Percentiles rank a stretch among this genome's conserved stretches.
Evolutionary conservation across 371 early-diverging fungal genomes (phyloP).

Genomic region (Umbelopsis sp.): DNA sequence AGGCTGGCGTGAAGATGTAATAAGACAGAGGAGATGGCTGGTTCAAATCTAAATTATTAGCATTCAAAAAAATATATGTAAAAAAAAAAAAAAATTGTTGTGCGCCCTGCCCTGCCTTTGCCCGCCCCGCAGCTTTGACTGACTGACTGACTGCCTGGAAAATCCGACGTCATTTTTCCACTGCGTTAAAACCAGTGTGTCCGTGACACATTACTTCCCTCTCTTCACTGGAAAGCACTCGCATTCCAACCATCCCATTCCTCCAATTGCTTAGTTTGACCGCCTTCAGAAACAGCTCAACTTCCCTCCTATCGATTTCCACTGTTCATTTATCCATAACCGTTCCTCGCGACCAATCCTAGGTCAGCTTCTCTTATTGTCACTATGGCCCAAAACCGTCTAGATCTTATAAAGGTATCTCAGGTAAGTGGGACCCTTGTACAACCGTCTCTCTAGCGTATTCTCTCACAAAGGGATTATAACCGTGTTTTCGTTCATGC

Average conservation of each 20-base stretch:
- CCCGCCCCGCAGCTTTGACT: neutral
- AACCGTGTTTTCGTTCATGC: neutral
- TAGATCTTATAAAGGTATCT: conserved; percentile 51
- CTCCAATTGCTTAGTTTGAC: neutral
- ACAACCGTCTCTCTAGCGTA: neutral
- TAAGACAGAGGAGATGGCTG: too few relatives aligned
- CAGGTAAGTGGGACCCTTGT: conserved; percentile 31
- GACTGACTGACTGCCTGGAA: neutral
- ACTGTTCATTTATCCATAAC: neutral
- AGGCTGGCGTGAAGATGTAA: too few relatives aligned
- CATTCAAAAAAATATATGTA: too few relatives aligned
- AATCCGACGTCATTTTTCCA: neutral
- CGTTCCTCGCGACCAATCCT: neutral
- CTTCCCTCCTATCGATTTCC: neutral
- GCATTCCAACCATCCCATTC: neutral
- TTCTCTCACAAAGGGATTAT: neutral
- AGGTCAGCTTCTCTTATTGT: neutral
- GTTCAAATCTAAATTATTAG: too few relatives aligned
- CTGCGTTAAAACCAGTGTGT: neutral
- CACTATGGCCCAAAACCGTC: conserved; percentile 42
- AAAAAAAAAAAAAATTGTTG: too few relatives aligned
- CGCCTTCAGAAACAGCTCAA: neutral
- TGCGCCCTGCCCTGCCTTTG: too few relatives aligned
- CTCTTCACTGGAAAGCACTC: neutral
- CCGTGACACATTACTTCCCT: neutral